phyloP scores from a whole-genome alignment of 192 early-diverging fungal species.

The Chytriomyces sp. region DNA sequence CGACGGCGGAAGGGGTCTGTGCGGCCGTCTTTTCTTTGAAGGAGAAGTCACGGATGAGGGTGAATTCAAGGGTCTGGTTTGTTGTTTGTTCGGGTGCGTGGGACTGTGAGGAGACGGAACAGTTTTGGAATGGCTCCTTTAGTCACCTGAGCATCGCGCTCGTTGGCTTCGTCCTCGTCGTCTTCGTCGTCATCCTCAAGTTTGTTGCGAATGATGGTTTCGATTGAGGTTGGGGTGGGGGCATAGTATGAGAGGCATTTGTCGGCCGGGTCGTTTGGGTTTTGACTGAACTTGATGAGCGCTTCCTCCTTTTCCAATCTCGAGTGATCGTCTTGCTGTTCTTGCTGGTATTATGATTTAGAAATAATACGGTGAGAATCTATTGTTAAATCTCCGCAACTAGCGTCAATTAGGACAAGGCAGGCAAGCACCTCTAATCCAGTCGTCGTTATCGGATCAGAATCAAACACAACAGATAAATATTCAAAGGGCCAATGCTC shows the following conservation, averaged over 20 bases:
- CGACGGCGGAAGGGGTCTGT: neutral
- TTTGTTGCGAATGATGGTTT: neutral
- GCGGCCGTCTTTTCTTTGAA: conserved; percentile 7
- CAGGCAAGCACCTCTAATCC: neutral
- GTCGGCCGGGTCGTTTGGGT: neutral
- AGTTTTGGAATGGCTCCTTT: no score
- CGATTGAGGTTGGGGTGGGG: neutral
- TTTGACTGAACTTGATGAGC: neutral
- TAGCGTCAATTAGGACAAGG: neutral
- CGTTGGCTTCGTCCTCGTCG: conserved; percentile 29
- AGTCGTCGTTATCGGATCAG: conserved; percentile 25
- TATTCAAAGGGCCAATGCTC: conserved; percentile 32
- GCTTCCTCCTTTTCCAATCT: conserved; percentile 2
- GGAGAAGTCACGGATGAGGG: conserved; percentile 22
- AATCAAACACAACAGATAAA: conserved; percentile 33
- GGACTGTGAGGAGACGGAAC: no score
- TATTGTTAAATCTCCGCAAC: neutral
- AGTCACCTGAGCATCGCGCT: conserved; percentile 8
- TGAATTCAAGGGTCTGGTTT: conserved; percentile 1
- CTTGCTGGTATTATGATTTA: neutral
- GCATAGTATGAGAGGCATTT: conserved; percentile 8
- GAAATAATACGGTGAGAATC: neutral
- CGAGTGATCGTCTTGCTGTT: neutral
- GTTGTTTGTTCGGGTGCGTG: no score
- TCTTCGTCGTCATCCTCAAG: conserved; percentile 13